These are phyloP conservation scores for Xylaria sp. DNA, from an alignment of 2,329 filamentous ascomycete genomes.

Conservation along the genomic window DNA sequence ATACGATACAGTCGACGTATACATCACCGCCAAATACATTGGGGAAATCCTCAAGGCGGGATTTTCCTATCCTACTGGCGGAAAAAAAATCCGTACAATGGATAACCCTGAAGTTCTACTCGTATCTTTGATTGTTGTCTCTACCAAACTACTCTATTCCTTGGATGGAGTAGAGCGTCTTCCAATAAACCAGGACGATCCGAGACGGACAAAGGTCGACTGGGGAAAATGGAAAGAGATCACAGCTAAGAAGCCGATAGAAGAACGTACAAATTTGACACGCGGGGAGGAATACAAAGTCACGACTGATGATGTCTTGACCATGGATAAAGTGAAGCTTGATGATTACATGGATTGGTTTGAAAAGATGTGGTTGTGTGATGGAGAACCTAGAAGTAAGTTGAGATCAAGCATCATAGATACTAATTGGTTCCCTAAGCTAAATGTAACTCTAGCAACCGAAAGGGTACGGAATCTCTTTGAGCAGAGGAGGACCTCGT, in stretches of 20 bases:
- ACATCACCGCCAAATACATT: constrained; percentile 67
- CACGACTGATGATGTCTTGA: constrained; percentile 48
- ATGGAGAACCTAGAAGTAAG: constrained; percentile 54
- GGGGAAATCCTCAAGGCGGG: constrained; percentile 61
- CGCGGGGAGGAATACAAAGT: constrained; percentile 48
- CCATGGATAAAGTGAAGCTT: constrained; percentile 67
- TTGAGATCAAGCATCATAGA: background rate
- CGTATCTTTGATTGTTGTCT: constrained; percentile 75
- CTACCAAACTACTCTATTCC: constrained; percentile 82
- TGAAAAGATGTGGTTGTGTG: constrained; percentile 70
- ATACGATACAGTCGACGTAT: constrained; percentile 69
- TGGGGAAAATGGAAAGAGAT: constrained; percentile 76
- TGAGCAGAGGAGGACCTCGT: constrained; percentile 33
- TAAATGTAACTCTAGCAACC: constrained; percentile 33
- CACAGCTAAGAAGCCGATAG: constrained; percentile 51
- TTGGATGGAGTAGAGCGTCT: constrained; percentile 68
- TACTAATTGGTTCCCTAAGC: background rate
- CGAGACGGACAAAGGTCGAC: constrained; percentile 69
- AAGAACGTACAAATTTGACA: constrained; percentile 37
- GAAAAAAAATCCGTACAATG: constrained; percentile 58
- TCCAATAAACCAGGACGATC: constrained; percentile 62
- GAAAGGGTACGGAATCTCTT: constrained; percentile 44
- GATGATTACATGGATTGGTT: constrained; percentile 86
- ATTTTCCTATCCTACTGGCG: constrained; percentile 66
- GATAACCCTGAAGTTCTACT: constrained; percentile 80